A percentile compares a stretch with the other conserved stretches of the same genome.
phyloP scores from a whole-genome alignment of 768 basidiomycete genomes.

The Boletus rubescentipes region DNA sequence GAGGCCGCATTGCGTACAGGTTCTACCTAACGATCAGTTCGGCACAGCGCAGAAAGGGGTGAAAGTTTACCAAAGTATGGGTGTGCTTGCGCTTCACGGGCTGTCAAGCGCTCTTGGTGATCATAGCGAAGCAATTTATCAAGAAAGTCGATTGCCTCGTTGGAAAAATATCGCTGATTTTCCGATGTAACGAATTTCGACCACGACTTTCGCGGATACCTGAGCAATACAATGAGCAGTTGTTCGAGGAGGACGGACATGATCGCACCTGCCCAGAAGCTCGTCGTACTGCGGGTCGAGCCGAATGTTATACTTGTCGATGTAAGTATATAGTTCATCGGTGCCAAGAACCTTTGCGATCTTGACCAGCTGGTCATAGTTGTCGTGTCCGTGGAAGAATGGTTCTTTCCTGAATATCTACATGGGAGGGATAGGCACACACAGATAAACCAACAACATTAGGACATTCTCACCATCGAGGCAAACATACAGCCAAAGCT shows the following conservation, averaged over 20 bases:
- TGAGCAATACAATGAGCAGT: conserved; percentile 27
- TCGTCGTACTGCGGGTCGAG: conserved; percentile 97
- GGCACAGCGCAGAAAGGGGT: conserved; percentile 8
- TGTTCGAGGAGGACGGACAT: conserved; percentile 4
- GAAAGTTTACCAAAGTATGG: conserved; percentile 78
- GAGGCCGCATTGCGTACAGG: conserved; percentile 55
- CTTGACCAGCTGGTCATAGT: conserved; percentile 97
- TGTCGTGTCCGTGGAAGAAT: conserved; percentile 99
- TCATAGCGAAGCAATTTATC: conserved; percentile 96
- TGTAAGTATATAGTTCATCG: conserved; percentile 89
- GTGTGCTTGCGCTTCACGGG: conserved; percentile 88
- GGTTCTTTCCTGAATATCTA: conserved; percentile 99
- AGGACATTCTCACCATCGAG: conserved; percentile 71
- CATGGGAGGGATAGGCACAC: not conserved
- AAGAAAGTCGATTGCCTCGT: conserved; percentile 94
- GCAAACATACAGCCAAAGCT: conserved; percentile 99
- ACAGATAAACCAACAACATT: not conserved
- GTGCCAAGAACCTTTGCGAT: conserved; percentile 98
- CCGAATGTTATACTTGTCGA: conserved; percentile 94
- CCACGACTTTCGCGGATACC: conserved; percentile 95
- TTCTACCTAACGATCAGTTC: conserved; percentile 44
- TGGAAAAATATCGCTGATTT: conserved; percentile 94
- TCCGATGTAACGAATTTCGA: conserved; percentile 92
- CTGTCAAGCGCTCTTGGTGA: conserved; percentile 95
- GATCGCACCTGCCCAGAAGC: conserved; percentile 73